Conservation (phyloP, 2,329 filamentous ascomycete genomes). For the Exophiala aquamarina region DNA sequence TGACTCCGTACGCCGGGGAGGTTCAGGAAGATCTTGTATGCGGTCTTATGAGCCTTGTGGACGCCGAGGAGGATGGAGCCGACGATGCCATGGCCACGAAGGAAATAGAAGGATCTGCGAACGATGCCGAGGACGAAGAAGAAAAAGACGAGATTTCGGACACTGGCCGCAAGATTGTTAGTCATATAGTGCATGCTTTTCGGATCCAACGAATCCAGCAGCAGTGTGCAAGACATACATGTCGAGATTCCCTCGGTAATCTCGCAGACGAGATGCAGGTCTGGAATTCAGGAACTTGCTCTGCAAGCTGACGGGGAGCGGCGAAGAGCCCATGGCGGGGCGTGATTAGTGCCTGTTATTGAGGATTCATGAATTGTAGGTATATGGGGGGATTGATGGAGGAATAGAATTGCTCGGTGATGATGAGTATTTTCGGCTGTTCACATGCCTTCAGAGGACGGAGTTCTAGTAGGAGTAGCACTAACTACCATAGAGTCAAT, state of each 20-base stretch:
- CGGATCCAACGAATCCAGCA: no score
- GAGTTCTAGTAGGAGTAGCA: no score
- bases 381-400: no score
- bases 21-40: conserved; percentile 83
- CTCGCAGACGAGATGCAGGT: conserved; percentile 35
- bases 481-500: no score
- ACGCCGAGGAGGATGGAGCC: conserved; percentile 77
- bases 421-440: no score
- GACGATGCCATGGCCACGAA: conserved; percentile 83
- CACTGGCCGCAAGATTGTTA: conserved; percentile 43
- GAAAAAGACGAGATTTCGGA: conserved; percentile 85
- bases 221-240: conserved; percentile 36
- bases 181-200: background rate
- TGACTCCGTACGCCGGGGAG: conserved; percentile 82
- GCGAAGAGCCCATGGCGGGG: conserved; percentile 39
- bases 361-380: background rate
- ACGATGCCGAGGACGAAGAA: conserved; percentile 83
- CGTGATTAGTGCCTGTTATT: no score
- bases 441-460: no score
- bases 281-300: conserved; percentile 42
- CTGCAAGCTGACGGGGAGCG: conserved; percentile 44
- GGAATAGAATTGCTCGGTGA: no score
- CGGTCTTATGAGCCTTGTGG: conserved; percentile 65
- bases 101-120: conserved; percentile 75
- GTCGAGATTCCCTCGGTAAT: conserved; percentile 41